phyloP scores from a whole-genome alignment of 768 basidiomycete genomes.

The Leccinellum rugosiceps region DNA sequence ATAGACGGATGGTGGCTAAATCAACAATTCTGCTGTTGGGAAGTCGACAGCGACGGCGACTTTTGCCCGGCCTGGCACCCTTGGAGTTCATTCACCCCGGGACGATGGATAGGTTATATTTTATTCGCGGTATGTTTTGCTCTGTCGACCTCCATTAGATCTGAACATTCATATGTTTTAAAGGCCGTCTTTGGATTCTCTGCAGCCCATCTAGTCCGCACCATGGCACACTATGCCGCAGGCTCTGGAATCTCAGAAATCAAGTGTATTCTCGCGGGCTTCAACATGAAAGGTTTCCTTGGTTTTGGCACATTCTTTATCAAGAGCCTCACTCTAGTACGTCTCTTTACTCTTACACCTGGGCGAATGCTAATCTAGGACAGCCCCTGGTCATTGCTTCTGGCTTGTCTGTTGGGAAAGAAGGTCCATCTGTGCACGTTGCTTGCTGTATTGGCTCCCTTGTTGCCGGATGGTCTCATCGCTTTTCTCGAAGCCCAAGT shows the following conservation, averaged over 20 bases:
- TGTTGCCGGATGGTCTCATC: constrained; percentile 79
- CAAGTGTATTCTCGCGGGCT: constrained; percentile 96
- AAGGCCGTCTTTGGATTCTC: constrained; percentile 81
- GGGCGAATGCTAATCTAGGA: constrained; percentile 13
- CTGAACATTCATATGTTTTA: constrained; percentile 2
- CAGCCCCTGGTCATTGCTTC: constrained; percentile 97
- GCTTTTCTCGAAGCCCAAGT: constrained; percentile 89
- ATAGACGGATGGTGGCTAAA: constrained; percentile 98
- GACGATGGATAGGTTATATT: constrained; percentile 85
- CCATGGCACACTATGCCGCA: constrained; percentile 91
- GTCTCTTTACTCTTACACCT: constrained; percentile 26
- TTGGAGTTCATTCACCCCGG: constrained; percentile 73
- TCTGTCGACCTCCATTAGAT: background rate
- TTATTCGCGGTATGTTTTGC: constrained; percentile 79
- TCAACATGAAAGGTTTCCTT: constrained; percentile 94
- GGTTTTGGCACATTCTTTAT: constrained; percentile 87
- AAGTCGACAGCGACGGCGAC: constrained; percentile 79
- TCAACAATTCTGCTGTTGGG: constrained; percentile 98
- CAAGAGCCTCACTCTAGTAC: constrained; percentile 89
- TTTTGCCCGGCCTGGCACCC: constrained; percentile 90
- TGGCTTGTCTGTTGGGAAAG: constrained; percentile 95
- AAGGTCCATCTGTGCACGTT: constrained; percentile 97
- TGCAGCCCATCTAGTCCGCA: constrained; percentile 84
- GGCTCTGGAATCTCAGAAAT: constrained; percentile 99
- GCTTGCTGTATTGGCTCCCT: constrained; percentile 92